Conservation (phyloP, 2,329 filamentous ascomycete genomes). For the Dactylellina leptospora region DNA sequence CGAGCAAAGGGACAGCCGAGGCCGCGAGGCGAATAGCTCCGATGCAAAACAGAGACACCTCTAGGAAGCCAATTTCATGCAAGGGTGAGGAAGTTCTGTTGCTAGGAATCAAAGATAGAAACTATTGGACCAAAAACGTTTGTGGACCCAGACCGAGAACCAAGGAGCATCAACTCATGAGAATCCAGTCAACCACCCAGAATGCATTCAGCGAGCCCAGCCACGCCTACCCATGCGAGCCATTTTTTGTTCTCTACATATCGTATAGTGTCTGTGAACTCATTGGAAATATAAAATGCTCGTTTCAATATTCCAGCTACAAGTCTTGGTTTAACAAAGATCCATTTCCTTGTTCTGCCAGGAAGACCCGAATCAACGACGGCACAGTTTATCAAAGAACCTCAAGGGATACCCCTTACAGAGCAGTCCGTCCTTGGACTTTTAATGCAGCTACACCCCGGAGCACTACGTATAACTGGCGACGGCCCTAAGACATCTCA, state of each 20-base stretch:
- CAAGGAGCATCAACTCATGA: conserved; percentile 19
- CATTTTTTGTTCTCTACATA: neutral
- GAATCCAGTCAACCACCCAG: conserved; percentile 1
- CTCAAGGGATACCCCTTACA: conserved; percentile 46
- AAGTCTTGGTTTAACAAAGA: conserved; percentile 7
- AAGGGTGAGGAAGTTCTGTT: conserved; percentile 18
- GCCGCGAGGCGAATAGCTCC: neutral
- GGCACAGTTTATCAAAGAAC: conserved; percentile 19
- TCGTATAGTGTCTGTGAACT: neutral
- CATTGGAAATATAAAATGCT: no score
- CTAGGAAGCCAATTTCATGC: conserved; percentile 25
- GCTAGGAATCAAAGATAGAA: conserved; percentile 15
- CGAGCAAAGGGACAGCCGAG: neutral
- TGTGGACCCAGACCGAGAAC: conserved; percentile 12
- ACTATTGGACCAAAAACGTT: conserved; percentile 14
- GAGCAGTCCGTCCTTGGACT: conserved; percentile 4
- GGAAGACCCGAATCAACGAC: neutral
- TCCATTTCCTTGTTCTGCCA: conserved; percentile 1
- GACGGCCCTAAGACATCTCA: conserved; percentile 47
- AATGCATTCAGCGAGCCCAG: neutral
- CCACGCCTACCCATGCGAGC: neutral
- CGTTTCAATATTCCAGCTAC: conserved; percentile 15
- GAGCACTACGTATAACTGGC: conserved; percentile 33
- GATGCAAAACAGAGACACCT: conserved; percentile 12
- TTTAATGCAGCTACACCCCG: conserved; percentile 5